Evolutionary conservation across 345 rosid species (phyloP).

Genomic region (Pugionium dolabratum): DNA sequence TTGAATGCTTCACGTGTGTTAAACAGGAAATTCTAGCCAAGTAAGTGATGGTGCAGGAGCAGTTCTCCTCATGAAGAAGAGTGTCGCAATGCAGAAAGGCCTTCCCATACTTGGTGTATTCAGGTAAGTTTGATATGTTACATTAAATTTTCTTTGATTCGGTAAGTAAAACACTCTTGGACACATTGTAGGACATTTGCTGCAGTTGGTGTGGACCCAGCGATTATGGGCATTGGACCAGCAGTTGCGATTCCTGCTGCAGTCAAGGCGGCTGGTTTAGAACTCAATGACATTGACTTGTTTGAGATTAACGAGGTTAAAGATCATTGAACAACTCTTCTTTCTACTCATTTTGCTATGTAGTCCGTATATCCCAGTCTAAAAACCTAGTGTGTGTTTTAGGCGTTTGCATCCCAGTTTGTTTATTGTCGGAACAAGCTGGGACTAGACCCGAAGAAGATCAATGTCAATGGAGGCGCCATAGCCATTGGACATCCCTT

Average conservation of each 20-base stretch:
- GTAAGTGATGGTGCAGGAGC: constrained; percentile 53
- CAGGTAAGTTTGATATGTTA: constrained; percentile 49
- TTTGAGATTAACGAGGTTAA: constrained; percentile 95
- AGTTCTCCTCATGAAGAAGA: constrained; percentile 91
- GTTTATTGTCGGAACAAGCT: constrained; percentile 88
- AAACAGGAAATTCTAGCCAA: constrained; percentile 78
- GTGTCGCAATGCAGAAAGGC: constrained; percentile 72
- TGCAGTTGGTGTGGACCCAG: constrained; percentile 98
- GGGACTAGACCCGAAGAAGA: constrained; percentile 56
- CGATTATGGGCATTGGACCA: constrained; percentile 95
- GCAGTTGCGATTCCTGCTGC: constrained; percentile 95
- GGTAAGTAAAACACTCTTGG: constrained; percentile 19
- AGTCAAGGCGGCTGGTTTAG: constrained; percentile 83
- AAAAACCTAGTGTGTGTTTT: constrained; percentile 25
- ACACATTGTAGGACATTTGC: constrained; percentile 67
- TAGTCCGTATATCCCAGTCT: background rate
- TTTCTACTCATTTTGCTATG: background rate
- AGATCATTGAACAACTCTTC: constrained; percentile 11
- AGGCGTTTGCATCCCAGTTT: constrained; percentile 98
- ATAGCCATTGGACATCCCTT: constrained; percentile 93
- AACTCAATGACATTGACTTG: constrained; percentile 81
- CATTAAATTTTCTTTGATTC: constrained; percentile 14
- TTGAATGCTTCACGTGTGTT: constrained; percentile 5
- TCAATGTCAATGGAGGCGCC: constrained; percentile 64
- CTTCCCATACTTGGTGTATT: constrained; percentile 88